Evolutionary conservation across 2,329 filamentous ascomycete genomes (phyloP).

Genomic region (Penicillium sp.): DNA sequence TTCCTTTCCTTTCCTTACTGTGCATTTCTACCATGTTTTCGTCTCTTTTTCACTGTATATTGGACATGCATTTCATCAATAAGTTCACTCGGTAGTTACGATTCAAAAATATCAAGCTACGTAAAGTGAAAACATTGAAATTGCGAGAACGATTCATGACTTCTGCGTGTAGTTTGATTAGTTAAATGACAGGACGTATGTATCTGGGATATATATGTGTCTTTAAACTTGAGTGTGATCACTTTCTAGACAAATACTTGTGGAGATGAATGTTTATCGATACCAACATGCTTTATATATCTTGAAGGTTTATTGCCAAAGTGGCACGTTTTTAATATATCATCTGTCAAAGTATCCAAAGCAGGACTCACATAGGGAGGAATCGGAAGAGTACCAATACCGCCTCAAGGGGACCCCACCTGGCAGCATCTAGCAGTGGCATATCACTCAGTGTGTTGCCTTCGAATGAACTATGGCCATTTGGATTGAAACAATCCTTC

Average conservation of each 20-base stretch:
- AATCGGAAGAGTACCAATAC: not conserved
- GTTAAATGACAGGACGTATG: not conserved
- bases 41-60: slow-evolving; percentile 3
- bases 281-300: no score
- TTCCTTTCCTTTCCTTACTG: not conserved
- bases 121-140: not conserved
- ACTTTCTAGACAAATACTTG: no score
- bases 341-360: not conserved
- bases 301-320: no score
- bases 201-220: not conserved
- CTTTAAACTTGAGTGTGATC: not conserved
- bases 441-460: not conserved
- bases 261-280: not conserved
- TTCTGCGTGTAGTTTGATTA: not conserved
- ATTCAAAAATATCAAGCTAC: slow-evolving; percentile 1
- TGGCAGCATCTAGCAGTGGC: not conserved
- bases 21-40: not conserved
- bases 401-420: not conserved
- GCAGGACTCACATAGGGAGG: not conserved
- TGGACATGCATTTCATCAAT: not conserved
- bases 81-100: not conserved
- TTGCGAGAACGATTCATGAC: not conserved
- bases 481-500: not conserved
- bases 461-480: not conserved
- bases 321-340: no score